Evolutionary conservation across 176 grass and related monocot genomes (phyloP).

Genomic region (Aegilops tauschii): DNA sequence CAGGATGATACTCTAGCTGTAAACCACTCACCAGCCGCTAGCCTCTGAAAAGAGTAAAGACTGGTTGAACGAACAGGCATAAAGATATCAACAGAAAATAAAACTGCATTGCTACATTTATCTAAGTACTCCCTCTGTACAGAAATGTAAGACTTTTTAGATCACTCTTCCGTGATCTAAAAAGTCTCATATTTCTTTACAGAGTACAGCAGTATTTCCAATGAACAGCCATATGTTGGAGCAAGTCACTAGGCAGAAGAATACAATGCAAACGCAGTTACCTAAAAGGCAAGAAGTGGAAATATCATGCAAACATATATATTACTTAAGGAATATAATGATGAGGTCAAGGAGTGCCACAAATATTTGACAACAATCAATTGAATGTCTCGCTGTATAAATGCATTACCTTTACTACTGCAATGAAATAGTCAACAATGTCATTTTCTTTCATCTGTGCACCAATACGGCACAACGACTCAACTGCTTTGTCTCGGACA

Average conservation of each 20-base stretch:
- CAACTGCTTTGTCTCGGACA: slow-evolving; percentile 93
- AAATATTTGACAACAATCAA: neutral
- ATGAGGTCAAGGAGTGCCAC: neutral
- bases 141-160: too few species aligned
- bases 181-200: too few species aligned
- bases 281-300: neutral
- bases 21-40: slow-evolving; percentile 92
- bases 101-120: neutral
- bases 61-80: neutral
- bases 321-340: neutral
- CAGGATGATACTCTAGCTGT: slow-evolving; percentile 85
- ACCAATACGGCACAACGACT: slow-evolving; percentile 84
- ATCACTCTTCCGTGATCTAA: too few species aligned
- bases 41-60: slow-evolving; percentile 52
- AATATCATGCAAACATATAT: neutral
- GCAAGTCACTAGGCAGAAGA: neutral
- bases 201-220: too few species aligned
- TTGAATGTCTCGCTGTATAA: neutral
- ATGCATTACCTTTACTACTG: slow-evolving; percentile 63
- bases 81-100: slow-evolving; percentile 1
- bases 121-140: neutral
- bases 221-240: neutral
- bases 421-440: slow-evolving; percentile 70
- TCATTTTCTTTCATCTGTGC: slow-evolving; percentile 94
- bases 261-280: neutral